Evolutionary conservation across 306 rosid genomes (phyloP), one percentile per base, ranked within the genome.

Genomic region (Inga leiocalycina): DNA sequence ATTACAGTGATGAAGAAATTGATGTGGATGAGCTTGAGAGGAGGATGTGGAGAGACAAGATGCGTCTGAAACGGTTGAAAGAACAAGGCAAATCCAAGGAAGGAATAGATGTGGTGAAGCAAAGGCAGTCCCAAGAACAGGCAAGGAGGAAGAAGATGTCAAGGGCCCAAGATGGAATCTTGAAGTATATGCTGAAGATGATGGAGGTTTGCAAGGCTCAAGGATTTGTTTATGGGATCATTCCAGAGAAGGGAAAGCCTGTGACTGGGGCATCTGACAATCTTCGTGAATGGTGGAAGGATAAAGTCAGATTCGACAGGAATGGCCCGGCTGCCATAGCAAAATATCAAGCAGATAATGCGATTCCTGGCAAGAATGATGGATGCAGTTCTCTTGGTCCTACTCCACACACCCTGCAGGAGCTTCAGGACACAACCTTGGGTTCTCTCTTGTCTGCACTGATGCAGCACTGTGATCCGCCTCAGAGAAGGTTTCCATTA

Each of bases 91-190:
- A 90, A 43, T 78, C 87, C 0, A 93, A 87, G 83, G 96, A 93
- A 74, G 96, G 90, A 30, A 75, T 82, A 14, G 93, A 88, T 75
- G 84, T 77, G 0, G 96, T 85, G 2, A 91, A 84, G 87, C 93
- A 91, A 83, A 82, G 92, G 20, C 97, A 93, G 69, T 89, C 97
- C 12, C 96, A 91, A 56, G 97, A 91, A 32, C 97, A 91, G 77
- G 96, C 97, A 12, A 87, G 94, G 83, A 90, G 96, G 92, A 93
- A 93, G 86, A 93, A 91, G 91, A 93, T 93, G 96, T 91, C 97
- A 0, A 83, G 97, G 86, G 97, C 97, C 32, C 97, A 93, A 78
- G 97, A 93, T 57, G 96, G 94, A 22, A 93, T 93, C 85, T 83
- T 93, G 87, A 93, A 93, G 77, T 93, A 91, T 79, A 93, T 93